Conservation (phyloP, 2,329 filamentous ascomycete species). For the Paracamarosporium sp. region DNA sequence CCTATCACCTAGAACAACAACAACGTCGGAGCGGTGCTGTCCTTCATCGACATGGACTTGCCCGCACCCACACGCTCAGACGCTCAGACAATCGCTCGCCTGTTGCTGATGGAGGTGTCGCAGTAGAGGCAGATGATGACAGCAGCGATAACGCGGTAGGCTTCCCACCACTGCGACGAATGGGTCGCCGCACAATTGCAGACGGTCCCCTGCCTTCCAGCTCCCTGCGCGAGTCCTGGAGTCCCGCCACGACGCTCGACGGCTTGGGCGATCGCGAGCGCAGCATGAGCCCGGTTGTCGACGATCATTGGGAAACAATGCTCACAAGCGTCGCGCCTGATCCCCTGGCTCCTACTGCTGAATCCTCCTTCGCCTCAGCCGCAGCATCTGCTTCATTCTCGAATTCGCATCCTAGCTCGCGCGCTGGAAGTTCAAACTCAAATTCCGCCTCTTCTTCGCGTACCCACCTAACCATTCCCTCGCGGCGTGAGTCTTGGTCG, state of each 20-base stretch:
- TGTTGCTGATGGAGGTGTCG: neutral
- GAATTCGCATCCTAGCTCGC: constrained; percentile 42
- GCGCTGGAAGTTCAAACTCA: constrained; percentile 58
- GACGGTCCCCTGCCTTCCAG: constrained; percentile 45
- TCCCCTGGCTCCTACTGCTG: constrained; percentile 77
- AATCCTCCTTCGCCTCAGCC: constrained; percentile 81
- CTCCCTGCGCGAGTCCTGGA: constrained; percentile 48
- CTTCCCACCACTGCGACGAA: constrained; percentile 46
- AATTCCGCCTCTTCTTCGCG: constrained; percentile 47
- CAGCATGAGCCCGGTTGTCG: constrained; percentile 72
- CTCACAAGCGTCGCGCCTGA: constrained; percentile 82
- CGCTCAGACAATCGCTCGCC: neutral
- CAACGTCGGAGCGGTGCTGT: neutral
- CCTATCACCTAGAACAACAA: neutral
- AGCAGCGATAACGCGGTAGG: constrained; percentile 34
- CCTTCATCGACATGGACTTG: neutral
- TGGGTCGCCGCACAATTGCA: constrained; percentile 45
- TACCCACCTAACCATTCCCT: constrained; percentile 48
- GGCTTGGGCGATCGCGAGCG: constrained; percentile 85
- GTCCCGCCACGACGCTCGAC: constrained; percentile 58
- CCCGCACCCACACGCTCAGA: neutral
- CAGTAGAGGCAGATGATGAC: constrained; percentile 29
- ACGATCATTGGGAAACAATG: constrained; percentile 78
- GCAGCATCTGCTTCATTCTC: constrained; percentile 60
- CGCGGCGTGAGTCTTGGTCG: constrained; percentile 44